Percentiles rank a stretch among this genome's conserved stretches.
phyloP scores from a whole-genome alignment of 2,329 filamentous ascomycete species.

The Pseudogymnoascus sp. region DNA sequence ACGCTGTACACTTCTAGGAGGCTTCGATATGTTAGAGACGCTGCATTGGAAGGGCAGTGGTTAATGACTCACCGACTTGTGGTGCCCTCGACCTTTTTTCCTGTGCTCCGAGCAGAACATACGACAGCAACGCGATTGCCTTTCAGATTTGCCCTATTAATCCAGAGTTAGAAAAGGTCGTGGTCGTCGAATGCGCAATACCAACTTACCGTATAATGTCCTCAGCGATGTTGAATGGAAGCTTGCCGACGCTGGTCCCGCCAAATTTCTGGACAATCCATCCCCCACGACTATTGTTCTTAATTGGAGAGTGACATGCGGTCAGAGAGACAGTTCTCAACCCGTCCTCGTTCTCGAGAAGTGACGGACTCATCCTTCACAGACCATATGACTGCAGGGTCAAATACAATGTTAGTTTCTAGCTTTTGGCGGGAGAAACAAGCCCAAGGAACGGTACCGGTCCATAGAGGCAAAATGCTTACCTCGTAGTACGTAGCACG shows the following conservation, averaged over 20 bases:
- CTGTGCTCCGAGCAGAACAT: slow-evolving; percentile 90
- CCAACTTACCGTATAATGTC: slow-evolving; percentile 57
- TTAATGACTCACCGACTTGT: slow-evolving; percentile 72
- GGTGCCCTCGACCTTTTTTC: slow-evolving; percentile 89
- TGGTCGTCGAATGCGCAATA: neutral
- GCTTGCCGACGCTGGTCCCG: slow-evolving; percentile 93
- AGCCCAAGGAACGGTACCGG: neutral
- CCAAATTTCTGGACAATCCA: slow-evolving; percentile 96
- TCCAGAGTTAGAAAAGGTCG: slow-evolving; percentile 9
- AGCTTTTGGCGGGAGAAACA: slow-evolving; percentile 2
- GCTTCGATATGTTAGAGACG: slow-evolving; percentile 11
- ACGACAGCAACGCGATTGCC: slow-evolving; percentile 80
- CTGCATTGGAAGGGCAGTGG: neutral
- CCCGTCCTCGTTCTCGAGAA: slow-evolving; percentile 9
- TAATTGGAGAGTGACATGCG: slow-evolving; percentile 13
- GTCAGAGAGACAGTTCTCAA: slow-evolving; percentile 4
- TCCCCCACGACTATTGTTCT: slow-evolving; percentile 31
- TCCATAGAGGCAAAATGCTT: slow-evolving; percentile 4
- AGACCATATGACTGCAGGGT: neutral
- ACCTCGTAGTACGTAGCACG: slow-evolving; percentile 6
- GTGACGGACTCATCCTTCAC: slow-evolving; percentile 11
- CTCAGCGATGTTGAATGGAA: slow-evolving; percentile 67
- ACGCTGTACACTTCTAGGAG: slow-evolving; percentile 55
- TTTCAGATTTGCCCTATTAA: slow-evolving; percentile 50
- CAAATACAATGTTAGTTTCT: neutral